These are phyloP conservation scores for Cercophora scortea DNA, from an alignment of 495 filamentous ascomycete genomes.

Conservation along the genomic window DNA sequence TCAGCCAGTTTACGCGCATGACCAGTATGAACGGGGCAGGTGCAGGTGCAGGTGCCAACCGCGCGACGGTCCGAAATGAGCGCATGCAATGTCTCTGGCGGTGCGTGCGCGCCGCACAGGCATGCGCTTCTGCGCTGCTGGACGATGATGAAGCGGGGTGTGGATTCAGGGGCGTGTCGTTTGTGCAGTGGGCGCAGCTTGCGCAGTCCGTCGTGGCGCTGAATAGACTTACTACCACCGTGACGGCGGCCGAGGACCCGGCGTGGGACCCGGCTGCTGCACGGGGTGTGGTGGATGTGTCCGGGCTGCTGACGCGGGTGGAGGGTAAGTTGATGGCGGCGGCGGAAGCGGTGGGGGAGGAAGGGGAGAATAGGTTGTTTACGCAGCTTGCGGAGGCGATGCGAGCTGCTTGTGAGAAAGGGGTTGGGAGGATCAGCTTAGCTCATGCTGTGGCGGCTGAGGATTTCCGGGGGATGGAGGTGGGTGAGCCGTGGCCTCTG, in stretches of 20 bases:
- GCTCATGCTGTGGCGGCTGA: too few relatives aligned
- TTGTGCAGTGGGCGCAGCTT: conserved; percentile 29
- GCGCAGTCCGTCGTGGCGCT: conserved; percentile 27
- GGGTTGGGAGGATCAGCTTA: too few relatives aligned
- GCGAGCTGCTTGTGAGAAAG: neutral
- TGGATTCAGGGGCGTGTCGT: neutral
- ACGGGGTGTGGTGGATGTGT: neutral
- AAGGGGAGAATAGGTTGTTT: neutral
- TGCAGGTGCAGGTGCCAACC: neutral
- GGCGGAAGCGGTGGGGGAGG: neutral
- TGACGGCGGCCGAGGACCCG: neutral
- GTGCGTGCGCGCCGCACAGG: conserved; percentile 28
- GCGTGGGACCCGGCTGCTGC: neutral
- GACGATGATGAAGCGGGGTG: neutral
- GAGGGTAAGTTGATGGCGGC: neutral
- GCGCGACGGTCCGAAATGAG: neutral
- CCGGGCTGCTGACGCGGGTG: neutral
- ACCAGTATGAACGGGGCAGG: too few relatives aligned
- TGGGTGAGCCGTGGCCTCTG: too few relatives aligned
- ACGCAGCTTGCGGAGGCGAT: neutral
- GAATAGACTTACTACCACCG: conserved; percentile 20
- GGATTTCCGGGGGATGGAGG: too few relatives aligned
- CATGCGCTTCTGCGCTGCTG: conserved; percentile 25
- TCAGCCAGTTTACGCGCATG: too few relatives aligned
- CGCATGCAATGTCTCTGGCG: conserved; percentile 15